Evolutionary conservation across 2,329 filamentous ascomycete genomes (phyloP).

Genomic region (Neonectria ditissima): DNA sequence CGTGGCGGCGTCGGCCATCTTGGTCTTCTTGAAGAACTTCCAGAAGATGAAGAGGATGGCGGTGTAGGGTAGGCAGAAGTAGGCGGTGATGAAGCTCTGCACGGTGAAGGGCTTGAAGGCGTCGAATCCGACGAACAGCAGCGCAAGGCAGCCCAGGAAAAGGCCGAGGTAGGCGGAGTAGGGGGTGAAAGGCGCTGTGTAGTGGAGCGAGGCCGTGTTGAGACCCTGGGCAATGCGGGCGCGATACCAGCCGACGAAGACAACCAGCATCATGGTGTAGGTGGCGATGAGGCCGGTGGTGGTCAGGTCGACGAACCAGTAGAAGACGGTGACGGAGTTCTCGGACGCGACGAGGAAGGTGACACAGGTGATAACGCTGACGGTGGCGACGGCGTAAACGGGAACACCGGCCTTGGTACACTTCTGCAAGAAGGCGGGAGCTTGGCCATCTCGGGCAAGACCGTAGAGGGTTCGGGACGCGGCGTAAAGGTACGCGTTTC

Average conservation of each 20-base stretch:
- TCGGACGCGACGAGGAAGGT: constrained; percentile 63
- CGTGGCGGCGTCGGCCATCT: constrained; percentile 44
- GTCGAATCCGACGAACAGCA: constrained; percentile 69
- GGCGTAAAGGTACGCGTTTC: constrained; percentile 62
- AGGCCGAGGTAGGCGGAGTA: constrained; percentile 64
- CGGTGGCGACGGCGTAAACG: constrained; percentile 63
- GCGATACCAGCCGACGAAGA: constrained; percentile 59
- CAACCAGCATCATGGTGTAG: constrained; percentile 59
- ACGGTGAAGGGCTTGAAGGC: constrained; percentile 63
- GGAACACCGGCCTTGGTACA: constrained; percentile 71
- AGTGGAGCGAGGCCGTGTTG: constrained; percentile 60
- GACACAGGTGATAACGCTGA: constrained; percentile 61
- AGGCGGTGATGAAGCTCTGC: constrained; percentile 63
- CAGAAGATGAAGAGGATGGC: constrained; percentile 64
- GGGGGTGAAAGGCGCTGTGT: constrained; percentile 62
- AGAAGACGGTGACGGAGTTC: constrained; percentile 61
- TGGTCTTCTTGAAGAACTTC: constrained; percentile 61
- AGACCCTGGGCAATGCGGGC: constrained; percentile 63
- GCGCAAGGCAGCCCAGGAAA: constrained; percentile 58
- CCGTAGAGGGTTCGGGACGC: constrained; percentile 60
- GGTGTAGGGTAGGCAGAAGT: constrained; percentile 66
- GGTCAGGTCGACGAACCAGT: constrained; percentile 66
- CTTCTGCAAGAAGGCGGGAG: constrained; percentile 63
- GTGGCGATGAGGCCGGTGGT: constrained; percentile 69
- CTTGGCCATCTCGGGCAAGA: constrained; percentile 60